Conservation (phyloP, 768 basidiomycete genomes). For the Leccinum obscurum region DNA sequence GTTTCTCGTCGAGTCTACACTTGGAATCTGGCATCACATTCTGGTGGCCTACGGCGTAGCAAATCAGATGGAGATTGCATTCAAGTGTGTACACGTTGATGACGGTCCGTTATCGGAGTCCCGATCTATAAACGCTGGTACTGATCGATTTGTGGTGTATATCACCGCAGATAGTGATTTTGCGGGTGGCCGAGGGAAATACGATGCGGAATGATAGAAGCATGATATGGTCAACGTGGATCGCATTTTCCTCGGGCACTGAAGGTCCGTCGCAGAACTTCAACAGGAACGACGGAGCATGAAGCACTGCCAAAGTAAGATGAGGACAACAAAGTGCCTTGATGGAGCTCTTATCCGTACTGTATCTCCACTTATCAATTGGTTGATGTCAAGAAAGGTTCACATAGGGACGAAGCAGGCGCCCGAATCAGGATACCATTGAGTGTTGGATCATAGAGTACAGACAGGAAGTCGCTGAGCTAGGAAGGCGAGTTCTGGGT, state of each 20-base stretch:
- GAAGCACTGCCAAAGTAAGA: not conserved
- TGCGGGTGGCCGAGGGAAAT: conserved; percentile 8
- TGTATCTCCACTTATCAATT: too few species aligned
- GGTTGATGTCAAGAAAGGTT: too few species aligned
- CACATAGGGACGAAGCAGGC: too few species aligned
- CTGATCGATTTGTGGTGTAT: conserved; percentile 7
- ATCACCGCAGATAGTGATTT: conserved; percentile 16
- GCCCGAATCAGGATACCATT: too few species aligned
- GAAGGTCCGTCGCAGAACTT: too few species aligned
- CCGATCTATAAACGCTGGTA: not conserved
- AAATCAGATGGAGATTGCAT: not conserved
- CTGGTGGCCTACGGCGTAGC: conserved; percentile 1
- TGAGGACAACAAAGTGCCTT: not conserved
- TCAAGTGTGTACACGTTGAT: conserved; percentile 7
- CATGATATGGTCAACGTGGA: not conserved
- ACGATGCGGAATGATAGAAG: conserved; percentile 8
- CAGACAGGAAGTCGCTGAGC: not conserved
- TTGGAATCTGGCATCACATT: not conserved
- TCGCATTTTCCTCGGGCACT: not conserved
- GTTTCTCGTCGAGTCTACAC: not conserved
- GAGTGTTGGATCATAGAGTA: not conserved
- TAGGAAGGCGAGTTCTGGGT: too few species aligned
- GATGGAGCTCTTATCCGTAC: too few species aligned
- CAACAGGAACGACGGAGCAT: not conserved
- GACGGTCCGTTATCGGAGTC: conserved; percentile 1